Evolutionary conservation across 2,329 filamentous ascomycete species (phyloP).

Genomic region (Phialophora tarda): DNA sequence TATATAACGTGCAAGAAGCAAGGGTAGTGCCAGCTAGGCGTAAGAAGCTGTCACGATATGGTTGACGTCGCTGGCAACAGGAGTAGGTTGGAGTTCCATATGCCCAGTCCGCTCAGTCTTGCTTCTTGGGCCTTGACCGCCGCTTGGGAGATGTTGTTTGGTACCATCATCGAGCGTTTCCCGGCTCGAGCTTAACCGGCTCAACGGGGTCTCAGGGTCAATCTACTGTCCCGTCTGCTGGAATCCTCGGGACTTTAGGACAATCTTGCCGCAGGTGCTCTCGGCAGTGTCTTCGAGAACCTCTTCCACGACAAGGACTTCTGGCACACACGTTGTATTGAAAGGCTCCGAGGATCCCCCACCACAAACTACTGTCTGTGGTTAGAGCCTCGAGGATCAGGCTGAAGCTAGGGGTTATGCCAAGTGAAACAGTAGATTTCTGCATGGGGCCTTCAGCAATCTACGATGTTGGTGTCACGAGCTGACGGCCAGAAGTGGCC

Average conservation of each 20-base stretch:
- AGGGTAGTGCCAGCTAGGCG: too few species aligned
- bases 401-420: constrained; percentile 16
- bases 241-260: background rate
- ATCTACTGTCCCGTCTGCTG: background rate
- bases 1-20: background rate
- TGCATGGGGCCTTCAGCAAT: constrained; percentile 30
- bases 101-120: background rate
- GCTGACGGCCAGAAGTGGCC: constrained; percentile 4
- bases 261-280: background rate
- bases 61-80: background rate
- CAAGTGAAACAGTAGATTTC: constrained; percentile 30
- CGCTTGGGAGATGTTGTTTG: background rate
- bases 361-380: background rate
- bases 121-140: background rate
- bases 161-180: background rate
- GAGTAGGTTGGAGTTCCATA: background rate
- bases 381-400: constrained; percentile 6
- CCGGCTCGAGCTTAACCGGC: too few species aligned
- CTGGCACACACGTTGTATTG: background rate
- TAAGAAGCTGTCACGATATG: background rate
- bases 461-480: constrained; percentile 11
- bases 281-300: background rate
- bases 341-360: background rate
- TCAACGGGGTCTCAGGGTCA: background rate
- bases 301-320: background rate